Evolutionary conservation across 345 rosid species (phyloP).

Genomic region (Physaria fendleri): DNA sequence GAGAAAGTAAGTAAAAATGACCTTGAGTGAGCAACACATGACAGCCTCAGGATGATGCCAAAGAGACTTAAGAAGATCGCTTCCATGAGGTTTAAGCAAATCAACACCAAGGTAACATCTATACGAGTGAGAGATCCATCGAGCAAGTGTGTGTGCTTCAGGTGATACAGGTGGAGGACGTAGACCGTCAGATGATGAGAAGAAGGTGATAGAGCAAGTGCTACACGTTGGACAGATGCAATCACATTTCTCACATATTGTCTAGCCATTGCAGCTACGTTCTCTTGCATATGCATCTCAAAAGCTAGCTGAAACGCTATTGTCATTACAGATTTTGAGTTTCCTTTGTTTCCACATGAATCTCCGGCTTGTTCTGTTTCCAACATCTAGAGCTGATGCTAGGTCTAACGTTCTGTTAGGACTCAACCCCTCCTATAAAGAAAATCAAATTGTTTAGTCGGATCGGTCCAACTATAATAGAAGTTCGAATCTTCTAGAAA

Average conservation of each 20-base stretch:
- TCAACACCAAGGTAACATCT: constrained; percentile 81
- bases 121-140: constrained; percentile 84
- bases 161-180: constrained; percentile 70
- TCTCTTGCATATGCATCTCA: constrained; percentile 87
- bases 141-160: constrained; percentile 87
- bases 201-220: constrained; percentile 88
- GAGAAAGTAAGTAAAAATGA: constrained; percentile 7
- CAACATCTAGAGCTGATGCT: constrained; percentile 88
- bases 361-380: constrained; percentile 58
- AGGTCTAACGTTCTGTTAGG: constrained; percentile 94
- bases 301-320: constrained; percentile 92
- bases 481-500: too few relatives aligned
- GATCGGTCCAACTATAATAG: too few relatives aligned
- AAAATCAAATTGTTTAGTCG: not conserved
- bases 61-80: constrained; percentile 67
- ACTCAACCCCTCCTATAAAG: constrained; percentile 61
- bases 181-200: constrained; percentile 49
- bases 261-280: constrained; percentile 66
- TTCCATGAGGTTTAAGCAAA: constrained; percentile 66
- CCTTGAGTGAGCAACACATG: constrained; percentile 89
- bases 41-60: constrained; percentile 91
- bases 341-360: constrained; percentile 41
- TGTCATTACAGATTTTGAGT: constrained; percentile 86
- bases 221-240: constrained; percentile 90
- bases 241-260: not conserved